Conservation (phyloP, 2,329 filamentous ascomycete genomes). For the Sporothrix mexicana region DNA sequence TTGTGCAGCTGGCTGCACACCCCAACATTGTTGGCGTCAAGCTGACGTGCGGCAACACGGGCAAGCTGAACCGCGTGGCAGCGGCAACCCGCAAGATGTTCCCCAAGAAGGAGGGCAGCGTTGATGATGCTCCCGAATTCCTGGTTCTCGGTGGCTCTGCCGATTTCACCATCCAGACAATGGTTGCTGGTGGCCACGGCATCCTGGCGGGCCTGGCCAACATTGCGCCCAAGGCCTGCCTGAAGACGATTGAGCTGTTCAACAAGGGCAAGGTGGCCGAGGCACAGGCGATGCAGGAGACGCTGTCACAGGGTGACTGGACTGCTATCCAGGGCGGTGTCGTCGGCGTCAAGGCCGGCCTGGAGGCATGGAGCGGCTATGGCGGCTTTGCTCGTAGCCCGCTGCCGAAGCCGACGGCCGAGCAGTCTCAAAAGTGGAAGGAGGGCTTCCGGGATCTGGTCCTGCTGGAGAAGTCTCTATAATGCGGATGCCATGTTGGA, state of each 20-base stretch:
- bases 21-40: conserved; percentile 72
- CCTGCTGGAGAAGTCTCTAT: conserved; percentile 57
- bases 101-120: conserved; percentile 5
- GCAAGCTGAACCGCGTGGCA: conserved; percentile 68
- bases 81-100: conserved; percentile 58
- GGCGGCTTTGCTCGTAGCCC: conserved; percentile 60
- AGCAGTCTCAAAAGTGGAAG: conserved; percentile 58
- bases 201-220: conserved; percentile 76
- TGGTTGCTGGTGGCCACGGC: conserved; percentile 72
- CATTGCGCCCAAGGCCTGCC: conserved; percentile 70
- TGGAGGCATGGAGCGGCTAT: conserved; percentile 71
- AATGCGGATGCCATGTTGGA: conserved; percentile 28
- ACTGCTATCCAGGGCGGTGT: conserved; percentile 73
- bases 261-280: conserved; percentile 62
- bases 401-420: conserved; percentile 57
- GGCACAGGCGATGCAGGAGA: conserved; percentile 67
- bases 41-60: conserved; percentile 72
- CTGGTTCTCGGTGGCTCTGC: conserved; percentile 74
- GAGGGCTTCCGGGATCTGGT: conserved; percentile 62
- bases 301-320: conserved; percentile 73
- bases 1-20: conserved; percentile 64
- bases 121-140: conserved; percentile 53
- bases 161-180: conserved; percentile 72
- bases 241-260: conserved; percentile 66
- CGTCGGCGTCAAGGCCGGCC: conserved; percentile 71